Evolutionary conservation across 176 grass and related monocot species (phyloP), one percentile per base, ranked within the genome.

Genomic region (Guadua angustifolia): DNA sequence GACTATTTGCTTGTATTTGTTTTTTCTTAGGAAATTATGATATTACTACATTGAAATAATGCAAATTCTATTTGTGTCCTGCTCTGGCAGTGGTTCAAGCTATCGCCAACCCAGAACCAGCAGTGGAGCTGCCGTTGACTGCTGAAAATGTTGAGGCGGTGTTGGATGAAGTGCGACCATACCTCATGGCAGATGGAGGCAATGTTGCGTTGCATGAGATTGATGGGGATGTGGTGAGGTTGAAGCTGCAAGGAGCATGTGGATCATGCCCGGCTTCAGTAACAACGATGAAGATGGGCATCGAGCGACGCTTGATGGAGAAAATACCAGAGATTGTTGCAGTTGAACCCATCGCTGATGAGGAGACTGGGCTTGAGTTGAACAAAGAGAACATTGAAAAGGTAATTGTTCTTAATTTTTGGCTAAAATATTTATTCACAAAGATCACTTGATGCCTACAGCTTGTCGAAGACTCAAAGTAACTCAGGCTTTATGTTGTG

Each of bases 251-350:
- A 86, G 96, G 93, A 64, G 96, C 96, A 5, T 99, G 96, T 67
- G 96, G 96, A 15, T 99, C 96, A 46, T 99, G 96, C 79, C 96
- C 96, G 10, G 87, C 89, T 69, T 99, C 96, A 53, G 96, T 99
- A 21, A 94, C 86, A 69, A 99, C 96, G 4, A 90, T 95, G 89
- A 95, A 99, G 83, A 83, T 99, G 93, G 96, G 96, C 42, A 99
- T 99, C 3, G 93, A 95, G 42, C 85, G 91, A 6, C 87, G 93
- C 18, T 86, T 99, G 79, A 99, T 99, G 96, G 96, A 99, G 85
- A 94, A 95, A 86, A 94, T 99, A 90, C 96, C 96, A 22, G 93
- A 95, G 68, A 95, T 99, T 62, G 83, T 99, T 66, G 93, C 96
- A 21, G 89, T 95, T 60, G 96, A 95, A 71, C 74, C 96, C 13